Evolutionary conservation across 306 rosid genomes (phyloP).

Genomic region (Prunus kanzakura): DNA sequence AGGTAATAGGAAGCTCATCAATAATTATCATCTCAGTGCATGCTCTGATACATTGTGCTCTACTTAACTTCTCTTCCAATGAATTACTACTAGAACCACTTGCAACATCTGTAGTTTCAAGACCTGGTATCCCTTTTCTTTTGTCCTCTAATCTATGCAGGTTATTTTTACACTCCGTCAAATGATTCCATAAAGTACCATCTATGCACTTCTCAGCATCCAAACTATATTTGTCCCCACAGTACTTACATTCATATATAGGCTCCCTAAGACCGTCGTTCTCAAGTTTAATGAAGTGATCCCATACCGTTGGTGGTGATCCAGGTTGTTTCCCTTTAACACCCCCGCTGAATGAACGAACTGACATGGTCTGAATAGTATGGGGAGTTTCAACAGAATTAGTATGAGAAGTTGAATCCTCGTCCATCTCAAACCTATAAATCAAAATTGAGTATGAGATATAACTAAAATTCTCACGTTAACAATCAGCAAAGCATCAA

Average conservation of each 20-base stretch:
- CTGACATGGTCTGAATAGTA: neutral
- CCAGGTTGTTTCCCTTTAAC: neutral
- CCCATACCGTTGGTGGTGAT: neutral
- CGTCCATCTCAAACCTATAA: neutral
- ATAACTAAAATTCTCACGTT: neutral
- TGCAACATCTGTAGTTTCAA: neutral
- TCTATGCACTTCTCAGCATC: neutral
- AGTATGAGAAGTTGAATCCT: neutral
- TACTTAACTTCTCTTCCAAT: neutral
- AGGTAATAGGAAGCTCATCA: neutral
- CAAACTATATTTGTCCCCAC: neutral
- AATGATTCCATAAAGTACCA: neutral
- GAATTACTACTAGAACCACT: neutral
- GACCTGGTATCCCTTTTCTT: neutral
- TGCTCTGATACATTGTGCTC: neutral
- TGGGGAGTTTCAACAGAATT: neutral
- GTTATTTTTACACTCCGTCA: neutral
- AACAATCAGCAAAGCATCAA: neutral
- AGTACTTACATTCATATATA: neutral
- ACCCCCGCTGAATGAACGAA: neutral
- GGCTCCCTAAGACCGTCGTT: neutral
- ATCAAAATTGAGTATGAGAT: neutral
- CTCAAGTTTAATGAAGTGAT: neutral
- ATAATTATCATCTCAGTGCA: neutral
- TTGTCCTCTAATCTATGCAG: neutral